A percentile compares a stretch with the other conserved stretches of the same genome.
Evolutionary conservation across 441 rosid species (phyloP).

Genomic region (Gossypium gossypioides): DNA sequence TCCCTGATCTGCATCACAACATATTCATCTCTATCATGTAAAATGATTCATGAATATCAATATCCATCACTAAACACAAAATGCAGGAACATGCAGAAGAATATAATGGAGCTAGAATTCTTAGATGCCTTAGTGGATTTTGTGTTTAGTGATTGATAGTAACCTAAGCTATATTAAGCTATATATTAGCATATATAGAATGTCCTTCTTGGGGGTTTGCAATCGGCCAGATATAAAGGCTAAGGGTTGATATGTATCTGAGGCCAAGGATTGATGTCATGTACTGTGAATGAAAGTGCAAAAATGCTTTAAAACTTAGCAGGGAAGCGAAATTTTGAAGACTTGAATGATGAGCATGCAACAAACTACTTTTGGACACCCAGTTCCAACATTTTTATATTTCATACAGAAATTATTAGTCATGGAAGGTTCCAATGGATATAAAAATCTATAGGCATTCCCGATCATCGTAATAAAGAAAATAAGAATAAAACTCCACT

Average conservation of each 20-base stretch:
- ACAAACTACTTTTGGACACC: background rate
- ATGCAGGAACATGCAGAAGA: background rate
- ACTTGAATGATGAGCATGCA: background rate
- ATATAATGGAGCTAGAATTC: no score
- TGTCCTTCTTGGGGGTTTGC: background rate
- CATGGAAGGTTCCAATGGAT: background rate
- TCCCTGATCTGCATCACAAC: constrained; percentile 37
- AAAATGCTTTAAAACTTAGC: background rate
- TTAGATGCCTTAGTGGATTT: no score
- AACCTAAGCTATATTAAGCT: no score
- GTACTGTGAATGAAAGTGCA: background rate
- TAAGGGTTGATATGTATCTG: background rate
- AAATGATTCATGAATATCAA: background rate
- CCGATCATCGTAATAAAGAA: background rate
- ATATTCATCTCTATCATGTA: background rate
- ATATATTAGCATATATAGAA: background rate
- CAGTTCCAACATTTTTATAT: background rate
- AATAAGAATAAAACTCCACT: background rate
- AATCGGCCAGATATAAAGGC: background rate
- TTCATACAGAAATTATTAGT: background rate
- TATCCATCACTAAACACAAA: background rate
- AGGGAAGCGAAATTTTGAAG: background rate
- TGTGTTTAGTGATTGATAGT: no score
- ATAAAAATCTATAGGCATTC: background rate
- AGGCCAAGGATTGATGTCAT: background rate